These are phyloP conservation scores for Conringia planisiliqua DNA, from an alignment of 345 rosid species.

Conservation along the genomic window DNA sequence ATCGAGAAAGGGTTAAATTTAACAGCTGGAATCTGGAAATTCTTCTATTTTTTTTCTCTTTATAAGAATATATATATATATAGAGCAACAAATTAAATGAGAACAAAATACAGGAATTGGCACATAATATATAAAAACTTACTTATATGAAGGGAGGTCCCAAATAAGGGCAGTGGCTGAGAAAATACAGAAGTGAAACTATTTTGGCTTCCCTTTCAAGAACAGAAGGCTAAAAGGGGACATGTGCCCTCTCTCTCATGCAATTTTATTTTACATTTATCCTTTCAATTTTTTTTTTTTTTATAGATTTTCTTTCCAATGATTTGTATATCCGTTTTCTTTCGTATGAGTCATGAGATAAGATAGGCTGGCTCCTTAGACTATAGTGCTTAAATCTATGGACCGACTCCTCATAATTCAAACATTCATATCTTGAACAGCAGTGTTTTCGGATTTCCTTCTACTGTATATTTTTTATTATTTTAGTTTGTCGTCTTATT, in stretches of 20 bases:
- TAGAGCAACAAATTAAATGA: background rate
- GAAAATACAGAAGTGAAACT: conserved; percentile 32
- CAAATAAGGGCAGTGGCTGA: conserved; percentile 27
- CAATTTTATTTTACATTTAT: conserved; percentile 27
- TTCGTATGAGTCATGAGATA: conserved; percentile 23
- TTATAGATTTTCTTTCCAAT: conserved; percentile 10
- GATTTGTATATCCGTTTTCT: conserved; percentile 9
- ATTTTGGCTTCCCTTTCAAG: conserved; percentile 35
- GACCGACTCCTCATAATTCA: conserved; percentile 30
- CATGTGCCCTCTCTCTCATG: conserved; percentile 41
- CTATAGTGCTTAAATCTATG: conserved; percentile 24
- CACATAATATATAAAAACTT: background rate
- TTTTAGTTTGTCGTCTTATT: background rate
- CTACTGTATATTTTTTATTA: conserved; percentile 15
- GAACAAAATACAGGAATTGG: background rate
- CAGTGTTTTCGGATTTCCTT: conserved; percentile 30
- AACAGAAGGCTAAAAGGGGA: conserved; percentile 40
- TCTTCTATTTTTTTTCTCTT: background rate
- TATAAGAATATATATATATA: background rate
- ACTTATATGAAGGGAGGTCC: conserved; percentile 25
- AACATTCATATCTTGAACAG: conserved; percentile 30
- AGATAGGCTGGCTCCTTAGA: conserved; percentile 26
- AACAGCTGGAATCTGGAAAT: conserved; percentile 30
- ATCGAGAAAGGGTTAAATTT: conserved; percentile 34
- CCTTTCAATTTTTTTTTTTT: background rate